Base-by-base conservation (phyloP, 441 rosid genomes). In the Populus trichocarpa region DNA sequence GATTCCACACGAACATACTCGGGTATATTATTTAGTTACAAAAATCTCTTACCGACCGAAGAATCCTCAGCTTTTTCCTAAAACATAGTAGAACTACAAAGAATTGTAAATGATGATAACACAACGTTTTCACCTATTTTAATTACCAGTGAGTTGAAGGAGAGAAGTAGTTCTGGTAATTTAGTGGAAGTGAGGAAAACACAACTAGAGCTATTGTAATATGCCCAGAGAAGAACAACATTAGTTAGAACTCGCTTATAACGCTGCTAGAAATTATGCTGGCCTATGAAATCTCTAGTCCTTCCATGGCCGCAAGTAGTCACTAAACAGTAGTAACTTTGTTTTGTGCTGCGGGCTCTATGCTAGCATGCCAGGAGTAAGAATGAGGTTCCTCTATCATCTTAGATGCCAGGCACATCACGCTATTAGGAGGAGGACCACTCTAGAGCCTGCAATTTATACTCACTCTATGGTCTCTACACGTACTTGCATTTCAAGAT, bases 341-440 rank as follows among this genome's bases (percentile, higher is more conserved):
- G 69, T 35, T 50, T 28, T 23, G 65, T 36, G 69, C 57, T 22
- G 32, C 1, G 13, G 14, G 10, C 14, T n/a, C 8, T 10, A 2
- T 42, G 35, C 26, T 71, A 50, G 74, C 57, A 61, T 74, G 59
- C 70, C 26, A 25, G 66, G 77, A 18, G 77, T 23, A 64, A 65
- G 40, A 53, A 63, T 36, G 36, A 64, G 70, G 63, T 64, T 74
- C 2, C 36, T 33, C 36, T 33, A 6, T 6, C 36, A 6, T 33
- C 53, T 6, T 6, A 5, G 50, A n/a, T n/a, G 10, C 36, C 25
- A 9, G 18, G 18, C 73, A 42, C 26, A 2, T 40, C 30, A 4
- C 1, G 14, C 28, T 5, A 11, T 9, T 6, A 8, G 18, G 7
- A 22, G 28, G 8, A 71, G 69, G 76, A 73, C 69, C 35, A 14